Conservation (phyloP, 352 stramenopile species). For the Stephanocyclus meneghinianus region DNA sequence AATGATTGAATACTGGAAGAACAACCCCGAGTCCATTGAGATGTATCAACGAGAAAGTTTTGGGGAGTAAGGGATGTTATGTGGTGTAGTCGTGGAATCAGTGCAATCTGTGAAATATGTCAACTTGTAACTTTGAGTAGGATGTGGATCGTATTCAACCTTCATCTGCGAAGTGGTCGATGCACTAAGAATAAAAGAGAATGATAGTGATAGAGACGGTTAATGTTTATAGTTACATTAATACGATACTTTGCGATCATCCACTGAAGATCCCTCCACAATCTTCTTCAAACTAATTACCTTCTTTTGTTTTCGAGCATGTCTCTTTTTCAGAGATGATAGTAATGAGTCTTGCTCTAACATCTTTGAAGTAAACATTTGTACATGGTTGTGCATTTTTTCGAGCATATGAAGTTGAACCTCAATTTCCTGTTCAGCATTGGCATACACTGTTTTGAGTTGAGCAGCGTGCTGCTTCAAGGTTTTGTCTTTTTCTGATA, state of each 20-base stretch:
- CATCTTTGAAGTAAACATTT: background rate
- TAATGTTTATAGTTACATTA: too few species aligned
- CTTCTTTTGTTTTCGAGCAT: background rate
- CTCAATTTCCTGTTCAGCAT: background rate
- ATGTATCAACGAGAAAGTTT: constrained; percentile 18
- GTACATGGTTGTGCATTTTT: background rate
- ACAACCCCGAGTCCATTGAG: background rate
- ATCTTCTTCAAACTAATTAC: background rate
- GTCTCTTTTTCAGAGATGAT: background rate
- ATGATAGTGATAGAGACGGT: too few species aligned
- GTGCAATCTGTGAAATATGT: too few species aligned
- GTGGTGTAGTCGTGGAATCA: too few species aligned
- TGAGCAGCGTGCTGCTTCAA: background rate
- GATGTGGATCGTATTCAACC: too few species aligned
- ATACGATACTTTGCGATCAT: background rate
- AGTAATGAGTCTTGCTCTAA: background rate
- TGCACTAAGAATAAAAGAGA: too few species aligned
- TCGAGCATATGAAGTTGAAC: background rate
- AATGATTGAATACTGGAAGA: constrained; percentile 42
- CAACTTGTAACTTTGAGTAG: background rate
- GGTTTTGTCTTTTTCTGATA: background rate
- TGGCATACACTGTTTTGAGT: background rate
- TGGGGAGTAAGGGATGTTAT: background rate
- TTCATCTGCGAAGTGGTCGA: too few species aligned
- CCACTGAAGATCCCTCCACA: background rate